These are phyloP conservation scores for Aspergillus jensenii DNA, from an alignment of 2,329 filamentous ascomycete genomes.

Conservation along the genomic window DNA sequence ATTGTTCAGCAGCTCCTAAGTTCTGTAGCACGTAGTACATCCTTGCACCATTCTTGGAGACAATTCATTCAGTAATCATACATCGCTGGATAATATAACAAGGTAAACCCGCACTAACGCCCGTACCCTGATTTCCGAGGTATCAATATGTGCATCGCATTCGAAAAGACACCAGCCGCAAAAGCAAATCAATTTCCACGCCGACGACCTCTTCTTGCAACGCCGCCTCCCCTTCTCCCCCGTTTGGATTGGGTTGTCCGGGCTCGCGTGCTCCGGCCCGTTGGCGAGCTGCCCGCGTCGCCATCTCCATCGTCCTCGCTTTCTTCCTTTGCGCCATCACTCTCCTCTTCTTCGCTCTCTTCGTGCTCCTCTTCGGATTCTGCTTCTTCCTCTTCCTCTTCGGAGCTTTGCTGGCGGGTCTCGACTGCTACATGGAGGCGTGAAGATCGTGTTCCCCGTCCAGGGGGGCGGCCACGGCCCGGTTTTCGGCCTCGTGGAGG, in stretches of 20 bases:
- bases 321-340: constrained; percentile 36
- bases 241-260: constrained; percentile 36
- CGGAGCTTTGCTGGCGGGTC: constrained; percentile 29
- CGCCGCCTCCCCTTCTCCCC: constrained; percentile 36
- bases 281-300: constrained; percentile 36
- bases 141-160: constrained; percentile 23
- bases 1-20: constrained; percentile 3
- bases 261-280: constrained; percentile 36
- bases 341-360: constrained; percentile 39
- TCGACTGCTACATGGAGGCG: constrained; percentile 42
- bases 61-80: not conserved
- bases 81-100: not conserved
- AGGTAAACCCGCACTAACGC: constrained; percentile 13
- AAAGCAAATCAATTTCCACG: constrained; percentile 24
- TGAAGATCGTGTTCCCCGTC: constrained; percentile 39
- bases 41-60: not conserved
- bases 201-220: constrained; percentile 37
- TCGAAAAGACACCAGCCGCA: not conserved
- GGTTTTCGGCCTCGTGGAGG: constrained; percentile 41
- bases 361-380: constrained; percentile 42
- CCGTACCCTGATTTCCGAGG: constrained; percentile 20
- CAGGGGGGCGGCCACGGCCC: constrained; percentile 32
- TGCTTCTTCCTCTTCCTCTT: constrained; percentile 38
- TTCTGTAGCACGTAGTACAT: not conserved
- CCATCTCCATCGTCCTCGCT: constrained; percentile 40